Base-by-base conservation (phyloP, 495 filamentous ascomycete species). In the Aspergillus biplanus region DNA sequence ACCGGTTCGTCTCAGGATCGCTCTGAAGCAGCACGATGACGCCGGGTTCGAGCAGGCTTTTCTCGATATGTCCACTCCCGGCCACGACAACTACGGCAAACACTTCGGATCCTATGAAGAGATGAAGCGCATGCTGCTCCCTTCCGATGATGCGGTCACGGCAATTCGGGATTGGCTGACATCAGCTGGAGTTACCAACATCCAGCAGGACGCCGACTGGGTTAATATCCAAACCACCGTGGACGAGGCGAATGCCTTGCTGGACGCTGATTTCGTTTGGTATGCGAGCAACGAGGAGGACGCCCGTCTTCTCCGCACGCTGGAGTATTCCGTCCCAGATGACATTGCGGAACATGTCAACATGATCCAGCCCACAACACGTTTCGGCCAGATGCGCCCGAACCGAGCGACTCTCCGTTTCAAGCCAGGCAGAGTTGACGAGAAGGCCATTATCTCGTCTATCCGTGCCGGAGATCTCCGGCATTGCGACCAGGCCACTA, bases 1-100 rank as follows among this genome's bases (percentile, higher is more conserved):
- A 37, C 65, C 73, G n/a, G 57, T 81, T 55, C 67, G 67, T 49
- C 69, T 81, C n/a, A 73, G 78, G 56, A 74, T 81, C 53, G 86
- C 84, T 16, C 77, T 89, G 7, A 67, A 79, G 46, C 85, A 89
- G 70, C 81, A 86, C 42, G 80, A 88, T 65, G 73, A 81, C 27
- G 79, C 68, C 31, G 75, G 82, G 27, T 87, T 92, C 56, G 89
- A 92, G 71, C 73, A 85, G 59, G 80, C 80, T 42, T 74, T 91
- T 34, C 33, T 71, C 16, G 66, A 82, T n/a, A 83, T 91, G 63
- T 87, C 87, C 8, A 84, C 84, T 4, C 90, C 89, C 2, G 76
- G 75, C 34, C 82, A 87, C 63, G 65, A 80, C 18, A 76, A 77
- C 7, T 91, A 92, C 68, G 90, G 90, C 4, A 72, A 85, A 64